Evolutionary conservation across 2,329 filamentous ascomycete genomes (phyloP).

Genomic region (Aspergillus thermomutatus): DNA sequence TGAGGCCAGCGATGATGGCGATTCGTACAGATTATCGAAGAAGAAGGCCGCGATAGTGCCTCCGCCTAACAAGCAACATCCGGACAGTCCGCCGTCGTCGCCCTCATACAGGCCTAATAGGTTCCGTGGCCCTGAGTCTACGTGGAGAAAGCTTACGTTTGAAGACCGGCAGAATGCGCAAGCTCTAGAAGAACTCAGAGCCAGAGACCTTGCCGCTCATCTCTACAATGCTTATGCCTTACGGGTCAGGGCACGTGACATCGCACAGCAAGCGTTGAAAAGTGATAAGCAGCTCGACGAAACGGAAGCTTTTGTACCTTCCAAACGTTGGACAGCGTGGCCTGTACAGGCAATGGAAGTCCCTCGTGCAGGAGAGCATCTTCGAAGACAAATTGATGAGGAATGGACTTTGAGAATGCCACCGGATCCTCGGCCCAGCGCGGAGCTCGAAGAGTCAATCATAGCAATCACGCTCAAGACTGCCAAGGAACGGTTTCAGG

Average conservation of each 20-base stretch:
- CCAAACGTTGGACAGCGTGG: slow-evolving; percentile 78
- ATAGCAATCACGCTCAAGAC: slow-evolving; percentile 62
- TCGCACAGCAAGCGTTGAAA: slow-evolving; percentile 7
- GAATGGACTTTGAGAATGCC: slow-evolving; percentile 50
- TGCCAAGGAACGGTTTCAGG: slow-evolving; percentile 63
- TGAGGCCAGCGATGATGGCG: not conserved
- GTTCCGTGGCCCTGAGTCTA: slow-evolving; percentile 64
- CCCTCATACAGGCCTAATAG: slow-evolving; percentile 60
- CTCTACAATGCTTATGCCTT: slow-evolving; percentile 74
- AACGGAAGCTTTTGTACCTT: slow-evolving; percentile 38
- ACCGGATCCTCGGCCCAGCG: slow-evolving; percentile 51
- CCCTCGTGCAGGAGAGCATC: slow-evolving; percentile 54
- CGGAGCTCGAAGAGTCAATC: slow-evolving; percentile 66
- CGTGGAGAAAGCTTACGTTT: slow-evolving; percentile 84
- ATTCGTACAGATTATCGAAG: not conserved
- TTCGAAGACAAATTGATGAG: slow-evolving; percentile 50
- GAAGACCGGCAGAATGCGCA: slow-evolving; percentile 70
- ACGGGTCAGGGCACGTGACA: slow-evolving; percentile 47
- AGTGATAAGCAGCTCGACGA: slow-evolving; percentile 6
- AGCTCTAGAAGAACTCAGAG: slow-evolving; percentile 61
- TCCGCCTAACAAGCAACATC: not conserved
- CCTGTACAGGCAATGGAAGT: slow-evolving; percentile 64
- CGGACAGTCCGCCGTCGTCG: slow-evolving; percentile 10
- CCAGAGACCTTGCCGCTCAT: slow-evolving; percentile 69
- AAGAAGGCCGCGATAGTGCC: not conserved